Conservation (phyloP, 2,329 filamentous ascomycete species). For the Fusarium torreyae region DNA sequence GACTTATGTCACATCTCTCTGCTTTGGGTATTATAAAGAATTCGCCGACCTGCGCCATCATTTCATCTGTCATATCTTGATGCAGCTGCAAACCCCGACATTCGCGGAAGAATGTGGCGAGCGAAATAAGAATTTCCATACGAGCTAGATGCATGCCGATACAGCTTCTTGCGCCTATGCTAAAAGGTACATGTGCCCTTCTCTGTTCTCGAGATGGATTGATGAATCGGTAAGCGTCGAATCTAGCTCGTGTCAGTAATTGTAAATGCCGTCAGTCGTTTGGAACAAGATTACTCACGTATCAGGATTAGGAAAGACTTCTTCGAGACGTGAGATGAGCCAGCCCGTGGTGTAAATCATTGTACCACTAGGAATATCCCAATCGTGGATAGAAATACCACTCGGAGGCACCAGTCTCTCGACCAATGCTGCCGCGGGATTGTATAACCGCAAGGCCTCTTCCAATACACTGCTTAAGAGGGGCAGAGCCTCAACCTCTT, state of each 20-base stretch:
- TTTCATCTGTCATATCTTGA: background rate
- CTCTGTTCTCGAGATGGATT: background rate
- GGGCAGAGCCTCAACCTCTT: background rate
- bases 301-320: background rate
- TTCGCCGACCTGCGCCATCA: slow-evolving; percentile 11
- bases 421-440: slow-evolving; percentile 3
- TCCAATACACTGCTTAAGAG: slow-evolving; percentile 11
- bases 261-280: fast-evolving
- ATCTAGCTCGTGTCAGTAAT: background rate
- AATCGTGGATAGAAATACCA: slow-evolving; percentile 1
- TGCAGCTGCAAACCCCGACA: background rate
- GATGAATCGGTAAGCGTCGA: background rate
- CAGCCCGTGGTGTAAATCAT: slow-evolving; percentile 25
- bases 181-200: slow-evolving; percentile 20
- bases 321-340: slow-evolving; percentile 12
- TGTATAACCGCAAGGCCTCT: slow-evolving; percentile 9
- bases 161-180: slow-evolving; percentile 9
- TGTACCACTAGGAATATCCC: slow-evolving; percentile 1
- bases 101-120: background rate
- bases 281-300: fast-evolving
- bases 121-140: slow-evolving; percentile 6
- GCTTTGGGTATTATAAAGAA: slow-evolving; percentile 17
- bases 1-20: background rate
- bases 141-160: slow-evolving; percentile 21
- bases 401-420: background rate